Percentiles rank a stretch among this genome's conserved stretches.
phyloP scores from a whole-genome alignment of 768 basidiomycete species.

The Tricholoma flavovirens region DNA sequence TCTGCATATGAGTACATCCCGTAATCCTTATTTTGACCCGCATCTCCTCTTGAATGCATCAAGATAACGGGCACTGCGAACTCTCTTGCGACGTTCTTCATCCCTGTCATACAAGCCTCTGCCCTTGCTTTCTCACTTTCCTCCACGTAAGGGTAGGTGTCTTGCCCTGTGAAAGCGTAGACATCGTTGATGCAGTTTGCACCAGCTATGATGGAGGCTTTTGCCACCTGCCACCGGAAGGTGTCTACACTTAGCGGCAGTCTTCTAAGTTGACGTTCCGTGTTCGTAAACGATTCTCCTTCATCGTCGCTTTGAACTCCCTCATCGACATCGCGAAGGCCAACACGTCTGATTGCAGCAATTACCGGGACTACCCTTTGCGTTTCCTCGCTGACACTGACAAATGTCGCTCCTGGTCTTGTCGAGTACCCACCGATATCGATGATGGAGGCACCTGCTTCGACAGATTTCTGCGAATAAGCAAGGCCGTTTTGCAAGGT shows the following conservation, averaged over 20 bases:
- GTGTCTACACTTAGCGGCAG: constrained; percentile 81
- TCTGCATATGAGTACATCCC: constrained; percentile 36
- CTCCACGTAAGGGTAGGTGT: constrained; percentile 27
- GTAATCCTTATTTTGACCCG: constrained; percentile 68
- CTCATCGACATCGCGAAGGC: neutral
- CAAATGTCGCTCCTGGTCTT: constrained; percentile 68
- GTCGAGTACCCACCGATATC: constrained; percentile 96
- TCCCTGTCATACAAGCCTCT: constrained; percentile 40
- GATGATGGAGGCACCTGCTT: constrained; percentile 65
- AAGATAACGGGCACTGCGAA: constrained; percentile 76
- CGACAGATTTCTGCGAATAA: constrained; percentile 45
- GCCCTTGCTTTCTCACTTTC: constrained; percentile 27
- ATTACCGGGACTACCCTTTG: constrained; percentile 70
- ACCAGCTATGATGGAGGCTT: constrained; percentile 69
- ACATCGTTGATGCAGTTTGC: constrained; percentile 96
- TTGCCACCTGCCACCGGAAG: constrained; percentile 78
- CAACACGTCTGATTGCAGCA: constrained; percentile 32
- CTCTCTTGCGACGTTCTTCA: constrained; percentile 62
- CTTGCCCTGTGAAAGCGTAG: constrained; percentile 67
- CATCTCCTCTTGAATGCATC: constrained; percentile 93
- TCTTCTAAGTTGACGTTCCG: constrained; percentile 11
- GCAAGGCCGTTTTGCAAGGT: constrained; percentile 46
- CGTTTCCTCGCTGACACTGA: constrained; percentile 66
- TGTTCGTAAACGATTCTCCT: neutral
- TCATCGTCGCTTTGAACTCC: constrained; percentile 5